Percentiles rank a stretch among this genome's conserved stretches.
phyloP scores from a whole-genome alignment of 2,329 filamentous ascomycete genomes.

The Aaosphaeria pasadenensis region DNA sequence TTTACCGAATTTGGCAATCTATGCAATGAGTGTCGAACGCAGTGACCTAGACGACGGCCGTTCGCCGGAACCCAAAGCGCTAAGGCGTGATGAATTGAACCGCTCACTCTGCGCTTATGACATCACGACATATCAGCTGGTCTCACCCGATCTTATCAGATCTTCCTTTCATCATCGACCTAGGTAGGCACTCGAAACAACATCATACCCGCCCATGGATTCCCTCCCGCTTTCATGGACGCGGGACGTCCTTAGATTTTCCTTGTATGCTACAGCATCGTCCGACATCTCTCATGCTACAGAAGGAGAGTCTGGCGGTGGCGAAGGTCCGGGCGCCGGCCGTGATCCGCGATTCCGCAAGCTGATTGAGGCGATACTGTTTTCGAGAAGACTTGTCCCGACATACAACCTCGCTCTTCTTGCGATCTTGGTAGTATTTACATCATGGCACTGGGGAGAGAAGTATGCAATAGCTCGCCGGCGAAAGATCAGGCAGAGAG shows the following conservation, averaged over 20 bases:
- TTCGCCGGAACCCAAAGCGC: too few relatives aligned
- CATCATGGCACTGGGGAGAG: constrained; percentile 36
- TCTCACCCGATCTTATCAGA: too few relatives aligned
- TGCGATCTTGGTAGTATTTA: constrained; percentile 34
- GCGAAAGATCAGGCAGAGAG: constrained; percentile 1
- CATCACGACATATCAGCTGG: too few relatives aligned
- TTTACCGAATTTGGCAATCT: too few relatives aligned
- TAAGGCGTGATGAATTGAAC: too few relatives aligned
- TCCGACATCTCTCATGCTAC: constrained; percentile 13
- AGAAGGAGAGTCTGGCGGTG: constrained; percentile 1
- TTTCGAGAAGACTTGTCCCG: constrained; percentile 34
- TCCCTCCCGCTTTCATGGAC: constrained; percentile 5
- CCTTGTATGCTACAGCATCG: constrained; percentile 20
- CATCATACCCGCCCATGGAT: constrained; percentile 1
- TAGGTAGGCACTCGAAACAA: too few relatives aligned
- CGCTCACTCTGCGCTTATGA: too few relatives aligned
- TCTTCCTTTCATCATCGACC: too few relatives aligned
- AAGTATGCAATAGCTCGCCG: constrained; percentile 15
- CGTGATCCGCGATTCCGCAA: constrained; percentile 35
- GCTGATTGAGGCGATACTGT: constrained; percentile 37
- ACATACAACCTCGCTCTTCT: constrained; percentile 42
- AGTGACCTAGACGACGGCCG: too few relatives aligned
- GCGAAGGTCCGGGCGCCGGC: constrained; percentile 22
- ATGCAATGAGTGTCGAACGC: too few relatives aligned
- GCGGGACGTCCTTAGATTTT: constrained; percentile 15